Evolutionary conservation across 192 early-diverging fungal species (phyloP).

Genomic region (Allomyces macrogynus): DNA sequence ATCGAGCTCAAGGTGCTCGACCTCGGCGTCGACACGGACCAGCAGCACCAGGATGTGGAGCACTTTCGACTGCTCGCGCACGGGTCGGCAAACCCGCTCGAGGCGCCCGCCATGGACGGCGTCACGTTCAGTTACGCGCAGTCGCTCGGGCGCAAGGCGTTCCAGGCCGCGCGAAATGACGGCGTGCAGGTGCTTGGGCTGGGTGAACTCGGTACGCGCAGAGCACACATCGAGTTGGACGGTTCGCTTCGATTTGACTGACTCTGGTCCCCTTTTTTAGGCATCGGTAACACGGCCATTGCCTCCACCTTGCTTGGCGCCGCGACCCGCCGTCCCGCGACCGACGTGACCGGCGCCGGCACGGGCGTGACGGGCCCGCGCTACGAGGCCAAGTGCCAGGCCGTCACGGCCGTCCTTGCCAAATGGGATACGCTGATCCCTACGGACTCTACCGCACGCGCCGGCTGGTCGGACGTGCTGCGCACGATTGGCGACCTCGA

Average conservation of each 20-base stretch:
- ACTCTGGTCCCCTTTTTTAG: background rate
- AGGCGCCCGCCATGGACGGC: conserved; percentile 6
- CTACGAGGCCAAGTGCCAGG: conserved; percentile 3
- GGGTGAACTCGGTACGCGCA: conserved; percentile 8
- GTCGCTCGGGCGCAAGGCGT: conserved; percentile 2
- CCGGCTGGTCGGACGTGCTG: conserved; percentile 2
- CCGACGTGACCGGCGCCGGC: conserved; percentile 8
- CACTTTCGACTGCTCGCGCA: conserved; percentile 2
- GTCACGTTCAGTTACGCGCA: conserved; percentile 6
- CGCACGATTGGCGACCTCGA: conserved; percentile 4
- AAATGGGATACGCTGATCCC: background rate
- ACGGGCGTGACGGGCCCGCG: conserved; percentile 10
- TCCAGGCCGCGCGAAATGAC: background rate
- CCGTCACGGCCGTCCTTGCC: background rate
- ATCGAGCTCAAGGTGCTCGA: conserved; percentile 1
- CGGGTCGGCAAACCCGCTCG: background rate
- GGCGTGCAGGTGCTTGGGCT: conserved; percentile 4
- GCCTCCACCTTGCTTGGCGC: conserved; percentile 7
- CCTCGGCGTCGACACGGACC: background rate
- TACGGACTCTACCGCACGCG: background rate
- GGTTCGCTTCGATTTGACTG: too few relatives aligned
- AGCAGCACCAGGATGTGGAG: background rate
- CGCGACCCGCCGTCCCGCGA: conserved; percentile 4
- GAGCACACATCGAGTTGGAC: too few relatives aligned
- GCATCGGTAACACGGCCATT: conserved; percentile 11